Evolutionary conservation across 352 stramenopile species (phyloP), one percentile per base, ranked within the genome.

Genomic region (Phytophthora pini): DNA sequence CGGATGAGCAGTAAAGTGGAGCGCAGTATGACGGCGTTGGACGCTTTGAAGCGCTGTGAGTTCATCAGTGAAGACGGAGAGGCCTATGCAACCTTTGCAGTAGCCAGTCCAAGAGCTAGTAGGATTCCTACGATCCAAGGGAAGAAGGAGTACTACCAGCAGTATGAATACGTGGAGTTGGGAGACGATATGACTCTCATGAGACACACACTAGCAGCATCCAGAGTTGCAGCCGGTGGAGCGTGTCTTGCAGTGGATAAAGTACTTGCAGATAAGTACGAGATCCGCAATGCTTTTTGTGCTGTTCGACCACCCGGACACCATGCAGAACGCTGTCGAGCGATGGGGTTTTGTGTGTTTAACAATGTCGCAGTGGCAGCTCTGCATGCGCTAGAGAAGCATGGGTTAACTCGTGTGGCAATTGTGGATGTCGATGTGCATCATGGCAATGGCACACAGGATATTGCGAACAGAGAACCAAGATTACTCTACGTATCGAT

Each of bases 281-380:
- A 40, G 0, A 20, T 48, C 32, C 26, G 61, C 26, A 96, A 97
- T 64, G 93, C 89, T 1, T 98, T 98, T 69, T 97, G 91, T 50
- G 81, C 94, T 5, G 93, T 89, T 17, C 72, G 84, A 11, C 84
- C 84, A 2, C 84, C 84, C 1, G 84, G 84, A 9, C 80, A 91
- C 46, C 82, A 91, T 41, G 80, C 82, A 1, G 76, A 85, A 36
- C 67, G 74, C 9, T 65, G 74, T 40, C 58, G 68, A 5, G 69
- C 78, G 0, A 87, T 88, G 77, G 76, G 94, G 22, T 99, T 99
- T 70, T 99, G 96, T 64, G 89, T 98, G 34, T 98, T 98, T 61
- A 99, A 99, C 59, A 98, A 98, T 60, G 89, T 98, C 17, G 94
- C 90, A 38, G 82, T 98, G 45, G 95, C 87, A n/a, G 95, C 94